A percentile compares a stretch with the other conserved stretches of the same genome.
Conservation (phyloP, 768 basidiomycete genomes). For the Nidularia pulvinata region DNA sequence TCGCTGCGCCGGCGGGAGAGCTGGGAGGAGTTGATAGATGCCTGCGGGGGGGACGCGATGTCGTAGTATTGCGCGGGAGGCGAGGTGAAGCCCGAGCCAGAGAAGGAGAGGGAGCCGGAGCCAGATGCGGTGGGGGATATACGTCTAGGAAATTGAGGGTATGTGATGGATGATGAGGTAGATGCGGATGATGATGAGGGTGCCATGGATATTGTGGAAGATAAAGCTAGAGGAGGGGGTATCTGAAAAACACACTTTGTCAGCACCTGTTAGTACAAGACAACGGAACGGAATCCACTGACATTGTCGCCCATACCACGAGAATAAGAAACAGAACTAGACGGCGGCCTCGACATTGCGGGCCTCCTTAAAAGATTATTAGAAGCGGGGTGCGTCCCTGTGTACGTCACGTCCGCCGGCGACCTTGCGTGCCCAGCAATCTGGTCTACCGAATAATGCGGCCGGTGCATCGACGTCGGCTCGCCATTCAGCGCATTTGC, state of each 20-base stretch:
- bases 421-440: slow-evolving; percentile 35
- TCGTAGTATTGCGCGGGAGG: slow-evolving; percentile 36
- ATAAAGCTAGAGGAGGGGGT: slow-evolving; percentile 28
- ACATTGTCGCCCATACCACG: slow-evolving; percentile 53
- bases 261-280: slow-evolving; percentile 3
- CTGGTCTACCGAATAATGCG: slow-evolving; percentile 39
- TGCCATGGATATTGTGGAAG: slow-evolving; percentile 27
- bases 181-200: slow-evolving; percentile 26
- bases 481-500: too few relatives aligned
- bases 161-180: slow-evolving; percentile 45
- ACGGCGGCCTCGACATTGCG: slow-evolving; percentile 35
- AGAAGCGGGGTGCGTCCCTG: slow-evolving; percentile 17
- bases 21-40: slow-evolving; percentile 76
- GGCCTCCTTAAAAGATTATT: slow-evolving; percentile 35
- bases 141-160: slow-evolving; percentile 28
- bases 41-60: slow-evolving; percentile 76
- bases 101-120: slow-evolving; percentile 12
- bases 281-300: slow-evolving; percentile 12
- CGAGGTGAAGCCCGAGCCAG: slow-evolving; percentile 34
- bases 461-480: too few relatives aligned
- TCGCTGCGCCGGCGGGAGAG: slow-evolving; percentile 77
- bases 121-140: slow-evolving; percentile 23
- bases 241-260: slow-evolving; percentile 16
- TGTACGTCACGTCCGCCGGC: slow-evolving; percentile 38
- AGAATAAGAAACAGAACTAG: slow-evolving; percentile 41